A percentile compares a stretch with the other conserved stretches of the same genome.
Evolutionary conservation across 805 yeast genomes (phyloP).

Genomic region (Ogataea angusta): DNA sequence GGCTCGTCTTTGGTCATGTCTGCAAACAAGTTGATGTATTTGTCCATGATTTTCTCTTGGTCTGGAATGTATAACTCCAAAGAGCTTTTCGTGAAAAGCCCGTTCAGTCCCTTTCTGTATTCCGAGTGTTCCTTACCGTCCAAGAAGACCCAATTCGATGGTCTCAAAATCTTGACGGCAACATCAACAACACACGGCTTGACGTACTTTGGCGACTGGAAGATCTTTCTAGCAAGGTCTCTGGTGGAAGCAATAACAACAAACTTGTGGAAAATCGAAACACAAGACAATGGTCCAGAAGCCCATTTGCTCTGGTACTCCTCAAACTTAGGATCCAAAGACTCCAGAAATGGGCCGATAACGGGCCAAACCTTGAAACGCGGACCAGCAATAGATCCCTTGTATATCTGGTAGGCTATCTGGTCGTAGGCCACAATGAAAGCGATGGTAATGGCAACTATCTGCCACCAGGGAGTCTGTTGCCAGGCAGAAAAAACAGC

Average conservation of each 20-base stretch:
- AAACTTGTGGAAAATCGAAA: slow-evolving; percentile 95
- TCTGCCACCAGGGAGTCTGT: slow-evolving; percentile 51
- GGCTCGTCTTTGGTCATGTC: slow-evolving; percentile 58
- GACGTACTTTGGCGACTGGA: slow-evolving; percentile 81
- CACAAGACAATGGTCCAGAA: slow-evolving; percentile 93
- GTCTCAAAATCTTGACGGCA: slow-evolving; percentile 89
- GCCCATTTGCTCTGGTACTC: slow-evolving; percentile 92
- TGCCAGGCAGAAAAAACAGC: slow-evolving; percentile 13
- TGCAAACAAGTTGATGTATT: slow-evolving; percentile 66
- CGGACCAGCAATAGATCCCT: slow-evolving; percentile 93
- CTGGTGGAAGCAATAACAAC: slow-evolving; percentile 90
- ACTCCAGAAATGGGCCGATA: slow-evolving; percentile 93
- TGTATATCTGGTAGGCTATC: slow-evolving; percentile 70
- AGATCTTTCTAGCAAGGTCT: slow-evolving; percentile 82
- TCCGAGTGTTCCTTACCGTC: slow-evolving; percentile 96
- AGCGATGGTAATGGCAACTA: slow-evolving; percentile 44
- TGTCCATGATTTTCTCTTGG: slow-evolving; percentile 81
- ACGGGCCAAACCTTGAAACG: slow-evolving; percentile 85
- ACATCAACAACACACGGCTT: slow-evolving; percentile 99
- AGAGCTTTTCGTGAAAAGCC: slow-evolving; percentile 82
- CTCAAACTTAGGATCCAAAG: slow-evolving; percentile 92
- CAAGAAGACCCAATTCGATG: slow-evolving; percentile 95
- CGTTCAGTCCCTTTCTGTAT: slow-evolving; percentile 87
- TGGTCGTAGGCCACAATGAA: slow-evolving; percentile 64
- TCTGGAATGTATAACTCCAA: slow-evolving; percentile 79